A percentile compares a stretch with the other conserved stretches of the same genome.
phyloP scores from a whole-genome alignment of 176 grass and related monocot species.

The Zizania latifolia region DNA sequence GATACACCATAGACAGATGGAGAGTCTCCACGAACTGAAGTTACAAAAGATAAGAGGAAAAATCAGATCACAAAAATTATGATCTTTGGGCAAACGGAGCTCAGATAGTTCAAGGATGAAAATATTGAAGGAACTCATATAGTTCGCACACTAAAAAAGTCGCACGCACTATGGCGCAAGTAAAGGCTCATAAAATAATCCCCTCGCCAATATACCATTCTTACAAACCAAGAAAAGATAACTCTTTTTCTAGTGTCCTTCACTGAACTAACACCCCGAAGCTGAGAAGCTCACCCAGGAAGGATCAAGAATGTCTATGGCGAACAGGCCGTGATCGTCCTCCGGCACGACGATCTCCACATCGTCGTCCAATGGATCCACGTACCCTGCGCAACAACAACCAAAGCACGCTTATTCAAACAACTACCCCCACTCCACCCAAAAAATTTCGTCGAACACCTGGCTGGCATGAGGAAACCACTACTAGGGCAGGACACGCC shows the following conservation, averaged over 20 bases:
- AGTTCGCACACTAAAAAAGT: not conserved
- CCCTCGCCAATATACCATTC: conserved; percentile 19
- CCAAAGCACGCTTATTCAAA: not conserved
- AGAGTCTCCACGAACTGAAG: conserved; percentile 62
- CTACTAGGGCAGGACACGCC: not conserved
- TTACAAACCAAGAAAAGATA: not conserved
- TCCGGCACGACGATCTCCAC: conserved; percentile 78
- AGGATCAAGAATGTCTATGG: conserved; percentile 93
- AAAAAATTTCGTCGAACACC: not conserved
- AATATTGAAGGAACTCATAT: too few species aligned
- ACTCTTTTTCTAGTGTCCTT: not conserved
- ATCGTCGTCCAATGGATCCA: conserved; percentile 66
- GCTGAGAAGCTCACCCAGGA: conserved; percentile 61
- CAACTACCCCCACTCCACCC: not conserved
- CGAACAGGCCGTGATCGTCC: conserved; percentile 74
- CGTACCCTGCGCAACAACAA: conserved; percentile 47
- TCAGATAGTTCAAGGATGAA: too few species aligned
- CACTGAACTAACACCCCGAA: not conserved
- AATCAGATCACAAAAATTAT: conserved; percentile 2
- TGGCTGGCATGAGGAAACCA: too few species aligned
- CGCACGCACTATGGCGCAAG: not conserved
- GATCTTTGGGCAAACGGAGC: too few species aligned
- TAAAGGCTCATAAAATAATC: not conserved
- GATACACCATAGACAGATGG: conserved; percentile 64
- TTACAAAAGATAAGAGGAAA: not conserved